Evolutionary conservation across 129 eudicot genomes (phyloP), one percentile per base, ranked within the genome.

Genomic region (Artemisia argyi): DNA sequence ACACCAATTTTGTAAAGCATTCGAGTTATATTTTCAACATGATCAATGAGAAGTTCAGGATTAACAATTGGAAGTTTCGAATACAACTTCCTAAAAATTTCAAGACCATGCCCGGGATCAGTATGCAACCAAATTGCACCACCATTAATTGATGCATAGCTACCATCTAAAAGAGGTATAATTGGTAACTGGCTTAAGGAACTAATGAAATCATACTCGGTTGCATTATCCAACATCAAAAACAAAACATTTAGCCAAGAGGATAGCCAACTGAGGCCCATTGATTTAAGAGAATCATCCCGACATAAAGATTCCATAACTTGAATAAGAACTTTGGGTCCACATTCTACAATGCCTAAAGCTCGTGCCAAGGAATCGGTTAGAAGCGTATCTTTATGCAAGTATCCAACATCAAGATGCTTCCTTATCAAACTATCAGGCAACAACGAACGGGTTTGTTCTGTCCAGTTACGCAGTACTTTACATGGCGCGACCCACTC

Each of bases 401-500:
- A 81, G 76, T 75, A 87, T 15, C 35, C 35, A 30, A 90, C 79
- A 53, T 94, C 97, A 80, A 90, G 87, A 70, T 83, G 94, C 77
- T 90, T 82, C 26, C 11, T 81, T 51, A 90, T 74, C 65, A 87
- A 83, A 24, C 77, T 68, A 81, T 85, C 89, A 35, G 97, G 89
- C 67, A 90, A 79, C 51, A 90, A 73, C 1, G 78, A 64, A 66
- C 92, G 85, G 35, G 79, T 79, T 59, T 87, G 79, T 16, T 87
- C 87, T 1, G 81, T 78, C 97, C 97, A 90, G 55, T 80, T 82
- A 32, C 91, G 71, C 16, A 90, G 46, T 51, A 77, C 94, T 78
- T 81, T 83, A 79, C 94, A 85, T 8, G 97, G 97, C 42, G 88
- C 85, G 70, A 85, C 94, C 97, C 94, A 90, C 58, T 81, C 80